Evolutionary conservation across 1,284 basidiomycete species (phyloP), one percentile per base, ranked within the genome.

Genomic region (Termitomyces sp.): DNA sequence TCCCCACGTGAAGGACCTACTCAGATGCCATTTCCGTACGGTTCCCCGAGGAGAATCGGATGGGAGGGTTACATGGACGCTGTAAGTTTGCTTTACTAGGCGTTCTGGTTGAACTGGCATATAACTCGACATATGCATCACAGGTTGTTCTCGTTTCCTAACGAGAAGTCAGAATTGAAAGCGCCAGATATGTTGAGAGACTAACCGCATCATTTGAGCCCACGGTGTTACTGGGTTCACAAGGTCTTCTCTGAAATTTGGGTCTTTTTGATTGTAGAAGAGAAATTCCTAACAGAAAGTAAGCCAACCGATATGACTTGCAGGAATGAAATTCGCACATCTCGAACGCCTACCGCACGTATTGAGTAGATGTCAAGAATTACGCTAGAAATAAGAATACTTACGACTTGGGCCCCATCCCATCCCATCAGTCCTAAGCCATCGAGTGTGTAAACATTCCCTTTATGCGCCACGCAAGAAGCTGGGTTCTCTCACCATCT

Each of bases 61-160:
- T 26, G 85, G 86, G 49, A 89, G 72, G 39, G 78, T 80, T 54
- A 90, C 87, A 60, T 84, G 79, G 43, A 89, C 88, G 60, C 84
- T 87, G 67, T 88, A 90, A n/a, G 87, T 90, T 66, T 90, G 87
- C 68, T 90, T 90, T 65, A 89, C 84, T 57, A 90, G 72, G 50
- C 80, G 75, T 60, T 84, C 78, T 40, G 77, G 69, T 57, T 72
- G 64, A 66, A 56, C 71, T 61, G 70, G 51, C 37, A 68, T 58
- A 45, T 65, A 69, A 46, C 57, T 66, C 47, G 60, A 56, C 47
- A 57, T 44, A 34, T 55, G 50, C 53, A 57, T 58, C 49, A 45
- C 46, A 33, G 30, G 46, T 41, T 60, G 46, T 41, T 60, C 58
- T n/a, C 49, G 54, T 41, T 58, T 60, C 21, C 49, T 61, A 28